A percentile compares a stretch with the other conserved stretches of the same genome.
phyloP scores from a whole-genome alignment of 208 protist genomes.

The Dictyostelium gargantuum region DNA sequence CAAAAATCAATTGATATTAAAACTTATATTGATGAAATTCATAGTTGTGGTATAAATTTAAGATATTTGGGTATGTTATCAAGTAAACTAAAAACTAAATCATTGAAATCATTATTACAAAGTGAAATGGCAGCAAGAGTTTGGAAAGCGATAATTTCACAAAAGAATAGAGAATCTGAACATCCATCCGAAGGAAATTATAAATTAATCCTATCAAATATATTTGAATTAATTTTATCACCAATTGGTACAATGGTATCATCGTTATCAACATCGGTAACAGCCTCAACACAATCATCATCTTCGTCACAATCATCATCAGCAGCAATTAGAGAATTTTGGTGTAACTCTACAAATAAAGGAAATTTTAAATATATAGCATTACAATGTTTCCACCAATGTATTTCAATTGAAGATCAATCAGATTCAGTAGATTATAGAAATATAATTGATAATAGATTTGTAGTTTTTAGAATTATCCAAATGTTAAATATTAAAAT shows the following conservation, averaged over 20 bases:
- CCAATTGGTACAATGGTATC: too few species aligned
- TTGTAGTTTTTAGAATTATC: conserved; percentile 1
- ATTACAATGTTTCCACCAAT: neutral
- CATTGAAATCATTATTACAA: neutral
- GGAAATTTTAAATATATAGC: neutral
- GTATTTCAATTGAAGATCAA: neutral
- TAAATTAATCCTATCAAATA: neutral
- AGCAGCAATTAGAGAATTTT: neutral
- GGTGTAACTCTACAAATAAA: neutral
- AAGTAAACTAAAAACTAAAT: neutral
- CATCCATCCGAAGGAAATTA: neutral
- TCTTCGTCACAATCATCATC: neutral
- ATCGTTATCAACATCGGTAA: neutral
- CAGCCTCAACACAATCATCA: too few species aligned
- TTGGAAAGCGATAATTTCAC: conserved; percentile 22
- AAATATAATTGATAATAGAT: neutral
- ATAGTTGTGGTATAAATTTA: conserved; percentile 26
- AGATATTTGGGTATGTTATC: conserved; percentile 33
- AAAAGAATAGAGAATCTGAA: neutral
- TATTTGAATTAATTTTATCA: neutral
- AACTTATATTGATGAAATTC: neutral
- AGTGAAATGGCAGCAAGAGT: neutral
- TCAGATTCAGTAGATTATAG: neutral
- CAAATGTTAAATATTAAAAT: conserved; percentile 33
- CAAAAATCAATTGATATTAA: neutral